Conservation (phyloP, 305 asterid genomes). For the Solanum hybrid region DNA sequence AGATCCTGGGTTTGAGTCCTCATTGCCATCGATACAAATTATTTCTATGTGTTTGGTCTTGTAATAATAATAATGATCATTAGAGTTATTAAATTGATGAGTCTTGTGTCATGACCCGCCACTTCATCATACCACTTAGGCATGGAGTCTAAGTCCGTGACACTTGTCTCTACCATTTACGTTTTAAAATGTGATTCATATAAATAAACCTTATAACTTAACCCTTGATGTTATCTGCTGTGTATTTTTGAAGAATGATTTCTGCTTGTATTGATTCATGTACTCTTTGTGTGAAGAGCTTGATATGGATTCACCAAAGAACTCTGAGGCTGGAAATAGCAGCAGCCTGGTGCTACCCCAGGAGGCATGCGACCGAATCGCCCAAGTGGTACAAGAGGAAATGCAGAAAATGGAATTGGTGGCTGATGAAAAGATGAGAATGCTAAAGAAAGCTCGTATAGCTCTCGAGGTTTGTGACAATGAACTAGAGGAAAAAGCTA, state of each 20-base stretch:
- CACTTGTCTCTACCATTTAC: background rate
- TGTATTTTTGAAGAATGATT: background rate
- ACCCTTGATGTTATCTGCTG: background rate
- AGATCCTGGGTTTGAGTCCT: background rate
- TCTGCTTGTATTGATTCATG: background rate
- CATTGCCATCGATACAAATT: background rate
- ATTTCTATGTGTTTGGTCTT: background rate
- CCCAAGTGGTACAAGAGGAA: background rate
- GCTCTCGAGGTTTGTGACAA: background rate
- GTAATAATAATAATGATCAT: background rate
- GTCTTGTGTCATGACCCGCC: background rate
- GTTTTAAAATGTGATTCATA: background rate
- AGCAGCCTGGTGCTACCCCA: background rate
- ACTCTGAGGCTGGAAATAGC: background rate
- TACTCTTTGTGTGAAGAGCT: background rate
- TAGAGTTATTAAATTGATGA: background rate
- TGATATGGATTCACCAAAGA: background rate
- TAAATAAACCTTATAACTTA: background rate
- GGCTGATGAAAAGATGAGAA: background rate
- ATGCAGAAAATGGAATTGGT: background rate
- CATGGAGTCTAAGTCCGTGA: too few species aligned
- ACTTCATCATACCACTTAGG: too few species aligned
- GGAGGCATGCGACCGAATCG: background rate
- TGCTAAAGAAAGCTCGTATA: background rate
- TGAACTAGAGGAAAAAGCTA: background rate